phyloP scores from a whole-genome alignment of 2,329 filamentous ascomycete genomes.

The Pleomassaria siparia region DNA sequence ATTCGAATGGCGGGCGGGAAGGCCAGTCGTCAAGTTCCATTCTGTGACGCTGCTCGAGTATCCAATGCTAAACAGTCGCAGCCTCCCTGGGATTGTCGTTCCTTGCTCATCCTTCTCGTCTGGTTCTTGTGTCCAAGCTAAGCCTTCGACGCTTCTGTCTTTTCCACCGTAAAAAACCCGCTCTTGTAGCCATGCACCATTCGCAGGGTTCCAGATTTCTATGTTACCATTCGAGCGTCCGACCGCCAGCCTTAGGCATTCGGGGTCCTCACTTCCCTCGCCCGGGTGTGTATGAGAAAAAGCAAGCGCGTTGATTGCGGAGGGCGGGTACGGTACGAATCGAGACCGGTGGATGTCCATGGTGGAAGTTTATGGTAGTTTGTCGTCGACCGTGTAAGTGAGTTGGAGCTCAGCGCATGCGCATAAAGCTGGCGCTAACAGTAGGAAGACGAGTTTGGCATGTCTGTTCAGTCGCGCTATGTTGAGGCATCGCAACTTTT shows the following conservation, averaged over 20 bases:
- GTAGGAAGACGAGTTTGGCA: background rate
- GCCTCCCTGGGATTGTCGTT: slow-evolving; percentile 65
- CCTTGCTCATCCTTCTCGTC: slow-evolving; percentile 66
- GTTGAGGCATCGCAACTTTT: background rate
- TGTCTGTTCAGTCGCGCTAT: background rate
- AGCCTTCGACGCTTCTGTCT: slow-evolving; percentile 83
- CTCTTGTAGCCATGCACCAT: slow-evolving; percentile 87
- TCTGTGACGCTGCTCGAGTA: slow-evolving; percentile 91
- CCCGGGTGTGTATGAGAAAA: slow-evolving; percentile 71
- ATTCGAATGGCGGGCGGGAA: slow-evolving; percentile 77
- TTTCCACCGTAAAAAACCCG: slow-evolving; percentile 79
- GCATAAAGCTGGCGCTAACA: background rate
- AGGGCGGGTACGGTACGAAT: slow-evolving; percentile 89
- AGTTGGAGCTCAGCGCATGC: background rate
- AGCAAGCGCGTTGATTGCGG: slow-evolving; percentile 89
- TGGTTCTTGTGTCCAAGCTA: slow-evolving; percentile 88
- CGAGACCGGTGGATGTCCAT: slow-evolving; percentile 98
- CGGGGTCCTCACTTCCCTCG: slow-evolving; percentile 45
- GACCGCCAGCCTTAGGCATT: slow-evolving; percentile 76
- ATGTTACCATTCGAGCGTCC: slow-evolving; percentile 94
- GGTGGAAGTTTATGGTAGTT: background rate
- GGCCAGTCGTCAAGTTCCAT: slow-evolving; percentile 84
- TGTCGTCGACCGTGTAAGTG: background rate
- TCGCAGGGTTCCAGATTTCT: slow-evolving; percentile 92
- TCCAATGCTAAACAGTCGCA: slow-evolving; percentile 93